Base-by-base conservation (phyloP, 257 asterid genomes). In the Plantago ovata region DNA sequence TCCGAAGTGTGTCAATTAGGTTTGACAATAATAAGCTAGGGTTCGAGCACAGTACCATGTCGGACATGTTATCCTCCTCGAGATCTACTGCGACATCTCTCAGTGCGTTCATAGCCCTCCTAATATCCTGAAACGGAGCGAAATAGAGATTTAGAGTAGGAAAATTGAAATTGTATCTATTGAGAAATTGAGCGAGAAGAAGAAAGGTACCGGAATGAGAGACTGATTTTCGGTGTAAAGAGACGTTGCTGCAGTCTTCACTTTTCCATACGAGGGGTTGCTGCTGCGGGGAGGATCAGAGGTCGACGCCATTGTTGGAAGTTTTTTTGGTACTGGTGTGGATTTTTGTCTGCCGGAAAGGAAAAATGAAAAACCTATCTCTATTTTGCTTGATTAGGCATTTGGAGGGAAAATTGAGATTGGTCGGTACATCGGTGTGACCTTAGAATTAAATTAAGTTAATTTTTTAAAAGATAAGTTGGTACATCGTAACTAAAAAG, bases 11-110 rank as follows among this genome's bases (percentile, higher is more conserved):
- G 44, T 15, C 53, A 45, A 45, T 58, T 24, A 14, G 36, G 33
- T 52, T 40, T 13, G 16, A 64, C 46, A 49, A 65, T 43, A n/a
- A n/a, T 40, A 70, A 41, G 32, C 66, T 69, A 80, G 76, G 84
- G 84, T 65, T 79, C 62, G 49, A 33, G 56, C 59, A 68, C 6
- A 18, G 48, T 75, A 90, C 98, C 90, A 68, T 45, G 5, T 89
- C 81, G 3, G 86, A 74, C 40, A 70, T 63, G 62, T 81, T 67
- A 54, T 93, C 97, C 45, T 58, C 69, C 81, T 88, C 97, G 21
- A 82, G 73, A 65, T 82, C 87, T 33, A 93, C 84, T 4, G 91
- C 97, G 19, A 78, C 58, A 5, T 86, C 95, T 69, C 77, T 89
- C 89, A 89, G 82, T 83, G 70, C 64, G 38, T 40, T 49, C 40